These are phyloP conservation scores for Nannochloris sp. DNA, from an alignment of 139 green algal species.

Conservation along the genomic window DNA sequence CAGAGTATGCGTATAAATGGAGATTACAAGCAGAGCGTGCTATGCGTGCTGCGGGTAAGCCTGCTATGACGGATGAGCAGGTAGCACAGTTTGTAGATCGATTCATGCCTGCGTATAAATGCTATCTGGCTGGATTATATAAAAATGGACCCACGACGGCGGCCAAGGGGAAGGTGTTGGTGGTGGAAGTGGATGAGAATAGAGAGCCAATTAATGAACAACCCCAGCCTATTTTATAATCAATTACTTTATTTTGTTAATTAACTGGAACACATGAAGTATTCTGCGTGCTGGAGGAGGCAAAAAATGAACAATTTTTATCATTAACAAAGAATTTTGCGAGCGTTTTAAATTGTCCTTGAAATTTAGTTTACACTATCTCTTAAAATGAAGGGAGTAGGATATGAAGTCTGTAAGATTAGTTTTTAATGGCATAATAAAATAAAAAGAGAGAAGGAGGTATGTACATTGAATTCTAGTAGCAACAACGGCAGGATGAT, in stretches of 20 bases:
- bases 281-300: too few species aligned
- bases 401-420: too few species aligned
- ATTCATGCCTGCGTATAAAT: conserved; percentile 94
- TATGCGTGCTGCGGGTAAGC: conserved; percentile 72
- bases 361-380: too few species aligned
- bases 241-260: not conserved
- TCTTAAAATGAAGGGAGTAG: too few species aligned
- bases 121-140: conserved; percentile 86
- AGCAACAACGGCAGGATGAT: too few species aligned
- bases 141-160: conserved; percentile 64
- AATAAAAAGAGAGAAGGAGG: too few species aligned
- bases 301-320: too few species aligned
- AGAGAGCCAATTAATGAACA: not conserved
- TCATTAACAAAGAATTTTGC: too few species aligned
- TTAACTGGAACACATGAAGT: too few species aligned
- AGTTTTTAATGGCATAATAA: too few species aligned
- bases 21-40: conserved; percentile 81
- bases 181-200: conserved; percentile 66
- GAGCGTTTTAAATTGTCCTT: too few species aligned
- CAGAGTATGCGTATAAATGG: conserved; percentile 65
- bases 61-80: conserved; percentile 86
- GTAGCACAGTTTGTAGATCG: conserved; percentile 85
- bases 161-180: conserved; percentile 39
- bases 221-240: not conserved
- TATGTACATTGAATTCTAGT: too few species aligned